phyloP scores from a whole-genome alignment of 192 early-diverging fungal species.

The Backusella macrospora region DNA sequence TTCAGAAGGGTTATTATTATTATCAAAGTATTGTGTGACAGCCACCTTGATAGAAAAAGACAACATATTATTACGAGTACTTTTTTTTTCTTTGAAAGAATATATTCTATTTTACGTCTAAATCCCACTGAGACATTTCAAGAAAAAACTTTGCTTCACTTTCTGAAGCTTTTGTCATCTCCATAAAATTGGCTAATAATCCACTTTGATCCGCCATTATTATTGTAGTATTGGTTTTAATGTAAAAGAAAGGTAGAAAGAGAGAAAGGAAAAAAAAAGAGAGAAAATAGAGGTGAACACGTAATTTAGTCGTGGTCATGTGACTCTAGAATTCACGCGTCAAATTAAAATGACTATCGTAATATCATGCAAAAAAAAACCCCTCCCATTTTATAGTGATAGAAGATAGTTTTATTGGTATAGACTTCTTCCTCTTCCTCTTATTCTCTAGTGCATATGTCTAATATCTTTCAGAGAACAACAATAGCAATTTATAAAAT shows the following conservation, averaged over 20 bases:
- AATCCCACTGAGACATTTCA: conserved; percentile 79
- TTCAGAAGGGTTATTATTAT: conserved; percentile 47
- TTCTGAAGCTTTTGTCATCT: conserved; percentile 53
- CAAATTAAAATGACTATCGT: too few species aligned
- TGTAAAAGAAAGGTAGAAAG: background rate
- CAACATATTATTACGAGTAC: background rate
- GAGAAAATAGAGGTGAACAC: background rate
- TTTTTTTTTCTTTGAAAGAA: background rate
- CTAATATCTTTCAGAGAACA: too few species aligned
- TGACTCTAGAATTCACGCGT: background rate
- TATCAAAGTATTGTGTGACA: conserved; percentile 23
- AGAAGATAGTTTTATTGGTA: too few species aligned
- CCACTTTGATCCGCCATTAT: conserved; percentile 49
- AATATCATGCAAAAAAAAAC: background rate
- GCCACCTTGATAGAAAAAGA: conserved; percentile 13
- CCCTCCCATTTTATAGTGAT: too few species aligned
- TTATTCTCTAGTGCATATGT: too few species aligned
- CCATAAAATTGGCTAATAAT: conserved; percentile 63
- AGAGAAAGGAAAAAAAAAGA: background rate
- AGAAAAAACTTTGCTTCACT: conserved; percentile 73
- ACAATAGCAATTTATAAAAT: too few species aligned
- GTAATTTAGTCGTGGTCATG: background rate
- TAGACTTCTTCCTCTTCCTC: too few species aligned
- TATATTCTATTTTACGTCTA: conserved; percentile 54
- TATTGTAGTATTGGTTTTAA: background rate